Percentiles rank a stretch among this genome's conserved stretches.
Conservation (phyloP, 768 basidiomycete species). For the Clathrus columnatus region DNA sequence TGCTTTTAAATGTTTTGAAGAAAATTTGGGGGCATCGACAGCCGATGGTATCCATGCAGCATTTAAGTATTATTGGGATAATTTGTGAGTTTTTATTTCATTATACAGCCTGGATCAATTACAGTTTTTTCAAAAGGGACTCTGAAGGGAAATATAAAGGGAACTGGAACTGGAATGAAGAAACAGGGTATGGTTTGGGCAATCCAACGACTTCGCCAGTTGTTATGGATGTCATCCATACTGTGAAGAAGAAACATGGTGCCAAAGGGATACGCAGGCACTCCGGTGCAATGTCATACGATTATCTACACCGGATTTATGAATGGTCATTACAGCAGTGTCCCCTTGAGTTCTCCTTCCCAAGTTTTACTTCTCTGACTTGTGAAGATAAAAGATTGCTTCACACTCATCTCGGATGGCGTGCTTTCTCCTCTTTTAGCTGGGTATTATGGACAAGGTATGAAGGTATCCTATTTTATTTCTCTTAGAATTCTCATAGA, state of each 20-base stretch:
- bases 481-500: not conserved
- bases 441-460: constrained; percentile 27
- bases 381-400: constrained; percentile 1
- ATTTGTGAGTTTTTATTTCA: constrained; percentile 16
- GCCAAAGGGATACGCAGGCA: constrained; percentile 19
- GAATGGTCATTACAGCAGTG: constrained; percentile 20
- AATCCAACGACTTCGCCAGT: constrained; percentile 22
- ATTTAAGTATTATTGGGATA: constrained; percentile 23
- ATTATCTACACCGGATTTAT: constrained; percentile 24
- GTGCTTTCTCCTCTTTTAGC: constrained; percentile 21
- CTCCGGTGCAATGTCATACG: constrained; percentile 25
- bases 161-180: constrained; percentile 19
- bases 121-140: not conserved
- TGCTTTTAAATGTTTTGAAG: constrained; percentile 24
- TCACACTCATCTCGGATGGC: constrained; percentile 22
- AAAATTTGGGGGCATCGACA: constrained; percentile 13
- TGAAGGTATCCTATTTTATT: constrained; percentile 1
- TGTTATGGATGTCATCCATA: constrained; percentile 19
- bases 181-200: constrained; percentile 19
- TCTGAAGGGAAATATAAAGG: constrained; percentile 17
- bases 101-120: not conserved
- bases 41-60: constrained; percentile 21
- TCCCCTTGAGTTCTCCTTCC: constrained; percentile 1
- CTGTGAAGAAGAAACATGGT: constrained; percentile 18
- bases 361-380: not conserved